Base-by-base conservation (phyloP, 176 grass and related monocot genomes). In the Oryza australiensis region DNA sequence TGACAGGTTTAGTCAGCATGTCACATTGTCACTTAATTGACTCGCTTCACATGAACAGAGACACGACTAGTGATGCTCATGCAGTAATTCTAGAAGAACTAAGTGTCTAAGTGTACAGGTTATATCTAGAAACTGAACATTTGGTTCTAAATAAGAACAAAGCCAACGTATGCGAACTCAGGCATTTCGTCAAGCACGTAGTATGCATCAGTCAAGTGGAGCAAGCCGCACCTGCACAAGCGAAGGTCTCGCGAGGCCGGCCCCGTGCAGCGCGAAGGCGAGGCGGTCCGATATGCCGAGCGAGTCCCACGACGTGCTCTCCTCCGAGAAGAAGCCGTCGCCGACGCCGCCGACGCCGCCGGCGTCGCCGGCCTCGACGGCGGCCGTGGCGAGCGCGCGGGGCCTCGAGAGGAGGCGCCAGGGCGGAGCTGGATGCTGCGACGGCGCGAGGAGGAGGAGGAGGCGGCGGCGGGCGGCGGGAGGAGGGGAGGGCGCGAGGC, bases 121-220 rank as follows among this genome's bases (percentile, higher is more conserved):
- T 75, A 16, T 33, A 23, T 22, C 18, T 30, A 64, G 7, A 24
- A 24, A 18, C 2, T 66, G 0, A 81, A 35, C 7, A 43, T 7
- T 16, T 46, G 26, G 76, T 32, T 32, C 45, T 26, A 30, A 26
- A 76, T 18, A 70, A 8, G 26, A 27, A 70, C 2, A 7, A 76
- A 22, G 6, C 33, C 38, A 53, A 22, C 29, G 37, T 22, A 75
- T 7, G 16, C 14, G 32, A 57, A 26, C 41, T 66, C 57, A 3
- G 27, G 64, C 90, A 93, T 91, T 98, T 91, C 67, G 66, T 98
- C 86, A 68, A 98, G 76, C 95, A 98, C 15, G 64, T 86, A 6
- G 26, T 11, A 45, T 73, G 71, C 43, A 46, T 7, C 9, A 35
- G 24, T 13, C 18, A 34, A 45, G 10, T 32, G 1, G 0, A 9